Base-by-base conservation (phyloP, 768 basidiomycete genomes). In the Boletus rufocinnamomeus region DNA sequence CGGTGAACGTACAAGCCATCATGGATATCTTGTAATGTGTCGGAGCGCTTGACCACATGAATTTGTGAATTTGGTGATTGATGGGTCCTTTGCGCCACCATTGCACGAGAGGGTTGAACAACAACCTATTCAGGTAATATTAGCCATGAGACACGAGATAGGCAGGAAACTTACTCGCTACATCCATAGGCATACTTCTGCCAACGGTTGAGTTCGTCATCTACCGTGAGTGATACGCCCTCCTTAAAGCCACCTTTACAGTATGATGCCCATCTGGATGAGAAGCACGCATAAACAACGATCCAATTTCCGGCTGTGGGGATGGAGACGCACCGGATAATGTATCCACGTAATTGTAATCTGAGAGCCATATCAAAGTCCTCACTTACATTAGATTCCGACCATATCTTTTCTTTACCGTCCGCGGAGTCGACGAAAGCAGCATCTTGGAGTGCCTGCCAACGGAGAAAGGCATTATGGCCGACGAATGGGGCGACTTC, bases 151-250 rank as follows among this genome's bases (percentile, higher is more conserved):
- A 35, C 34, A 19, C n/a, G 21, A 30, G 14, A 10, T 30, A n/a
- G 47, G 54, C 16, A 68, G 70, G 67, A 63, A 74, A 80, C 70
- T 70, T 81, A 84, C 57, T 83, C 83, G 53, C 68, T 73, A 67
- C 52, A 66, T 82, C 87, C 89, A 73, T 89, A 91, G 0, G 88
- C 78, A 60, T 91, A 92, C 69, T 95, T 96, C 61, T 95, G 91
- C 94, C 94, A 96, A 2, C 94, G 74, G 65, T 95, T 95, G 10
- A 96, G 76, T 71, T 96, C 94, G 66, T 96, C 94, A 52, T 94
- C 92, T 54, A 86, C 86, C 0, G 94, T 95, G 17, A 96, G 77
- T 0, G 89, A 91, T 21, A 96, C 93, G 61, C 94, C 94, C 67
- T 96, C 94, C 75, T 93, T 90, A 79, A 95, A 95, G 2, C 84